These are phyloP conservation scores for Polyplosphaeria fusca DNA, from an alignment of 495 filamentous ascomycete species.

Conservation along the genomic window DNA sequence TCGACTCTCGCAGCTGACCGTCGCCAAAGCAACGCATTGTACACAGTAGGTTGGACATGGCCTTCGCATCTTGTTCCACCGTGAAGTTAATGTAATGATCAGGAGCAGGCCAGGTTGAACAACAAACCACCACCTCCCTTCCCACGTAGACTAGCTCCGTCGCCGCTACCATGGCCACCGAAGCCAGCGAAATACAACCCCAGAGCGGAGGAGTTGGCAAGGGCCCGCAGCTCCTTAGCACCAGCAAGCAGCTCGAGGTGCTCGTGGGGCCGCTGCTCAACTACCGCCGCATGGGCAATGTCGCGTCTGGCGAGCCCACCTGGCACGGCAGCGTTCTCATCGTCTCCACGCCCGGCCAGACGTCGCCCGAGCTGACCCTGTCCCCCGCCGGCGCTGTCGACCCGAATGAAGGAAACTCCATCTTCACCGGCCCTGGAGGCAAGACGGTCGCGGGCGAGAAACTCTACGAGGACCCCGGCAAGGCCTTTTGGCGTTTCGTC, in stretches of 20 bases:
- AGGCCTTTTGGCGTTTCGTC: constrained; percentile 80
- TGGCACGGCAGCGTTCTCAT: constrained; percentile 86
- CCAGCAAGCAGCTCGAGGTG: constrained; percentile 51
- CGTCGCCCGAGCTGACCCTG: constrained; percentile 50
- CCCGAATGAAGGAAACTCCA: constrained; percentile 1
- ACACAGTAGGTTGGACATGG: too few relatives aligned
- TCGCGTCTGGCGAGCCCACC: constrained; percentile 42
- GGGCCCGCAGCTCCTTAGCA: constrained; percentile 36
- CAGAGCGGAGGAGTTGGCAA: constrained; percentile 32
- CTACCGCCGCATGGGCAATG: constrained; percentile 74
- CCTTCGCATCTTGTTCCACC: too few relatives aligned
- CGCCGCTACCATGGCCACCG: too few relatives aligned
- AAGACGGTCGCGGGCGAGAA: constrained; percentile 52
- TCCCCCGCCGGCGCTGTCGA: constrained; percentile 46
- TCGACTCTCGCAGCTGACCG: too few relatives aligned
- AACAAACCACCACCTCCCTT: too few relatives aligned
- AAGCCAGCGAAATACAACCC: neutral
- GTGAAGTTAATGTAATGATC: too few relatives aligned
- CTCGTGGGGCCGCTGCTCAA: constrained; percentile 81
- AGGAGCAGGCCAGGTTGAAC: too few relatives aligned
- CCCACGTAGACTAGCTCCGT: too few relatives aligned
- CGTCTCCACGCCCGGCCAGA: constrained; percentile 64
- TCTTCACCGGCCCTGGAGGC: constrained; percentile 19
- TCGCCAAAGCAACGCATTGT: too few relatives aligned
- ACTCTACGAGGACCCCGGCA: constrained; percentile 73